These are phyloP conservation scores for Colletotrichum spaethianum DNA, from an alignment of 2,329 filamentous ascomycete genomes.

Conservation along the genomic window DNA sequence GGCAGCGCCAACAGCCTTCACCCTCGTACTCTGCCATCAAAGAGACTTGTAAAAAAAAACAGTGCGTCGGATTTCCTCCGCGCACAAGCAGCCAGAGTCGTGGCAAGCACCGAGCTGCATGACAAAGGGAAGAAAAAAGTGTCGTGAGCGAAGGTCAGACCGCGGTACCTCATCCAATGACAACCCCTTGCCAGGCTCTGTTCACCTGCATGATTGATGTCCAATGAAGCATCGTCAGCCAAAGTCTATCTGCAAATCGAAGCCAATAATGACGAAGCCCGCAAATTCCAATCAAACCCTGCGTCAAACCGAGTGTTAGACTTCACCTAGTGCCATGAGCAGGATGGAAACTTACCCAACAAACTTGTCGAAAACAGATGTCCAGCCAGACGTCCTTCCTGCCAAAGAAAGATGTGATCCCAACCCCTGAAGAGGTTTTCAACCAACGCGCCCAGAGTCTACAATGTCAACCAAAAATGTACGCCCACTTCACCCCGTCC, in stretches of 20 bases:
- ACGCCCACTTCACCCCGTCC: neutral
- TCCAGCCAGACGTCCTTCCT: constrained; percentile 25
- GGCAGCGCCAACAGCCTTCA: neutral
- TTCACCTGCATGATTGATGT: constrained; percentile 9
- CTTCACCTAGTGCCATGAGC: neutral
- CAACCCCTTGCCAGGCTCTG: neutral
- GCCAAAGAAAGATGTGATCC: constrained; percentile 22
- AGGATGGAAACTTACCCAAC: constrained; percentile 1
- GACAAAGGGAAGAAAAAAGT: constrained; percentile 18
- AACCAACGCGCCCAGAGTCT: neutral
- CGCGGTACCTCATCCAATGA: neutral
- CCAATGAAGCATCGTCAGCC: constrained; percentile 30
- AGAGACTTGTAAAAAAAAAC: neutral
- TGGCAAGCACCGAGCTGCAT: neutral
- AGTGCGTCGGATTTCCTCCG: neutral
- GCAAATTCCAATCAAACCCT: constrained; percentile 33
- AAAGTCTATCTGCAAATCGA: constrained; percentile 20
- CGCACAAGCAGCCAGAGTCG: neutral
- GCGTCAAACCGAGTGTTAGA: constrained; percentile 16
- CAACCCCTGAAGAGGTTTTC: neutral
- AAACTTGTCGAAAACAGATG: neutral
- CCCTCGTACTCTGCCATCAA: neutral
- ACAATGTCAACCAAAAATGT: constrained; percentile 15
- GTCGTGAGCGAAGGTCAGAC: constrained; percentile 19
- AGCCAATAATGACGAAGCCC: constrained; percentile 12